These are phyloP conservation scores for Fraxinus dipetala DNA, from an alignment of 305 asterid genomes.

Conservation along the genomic window DNA sequence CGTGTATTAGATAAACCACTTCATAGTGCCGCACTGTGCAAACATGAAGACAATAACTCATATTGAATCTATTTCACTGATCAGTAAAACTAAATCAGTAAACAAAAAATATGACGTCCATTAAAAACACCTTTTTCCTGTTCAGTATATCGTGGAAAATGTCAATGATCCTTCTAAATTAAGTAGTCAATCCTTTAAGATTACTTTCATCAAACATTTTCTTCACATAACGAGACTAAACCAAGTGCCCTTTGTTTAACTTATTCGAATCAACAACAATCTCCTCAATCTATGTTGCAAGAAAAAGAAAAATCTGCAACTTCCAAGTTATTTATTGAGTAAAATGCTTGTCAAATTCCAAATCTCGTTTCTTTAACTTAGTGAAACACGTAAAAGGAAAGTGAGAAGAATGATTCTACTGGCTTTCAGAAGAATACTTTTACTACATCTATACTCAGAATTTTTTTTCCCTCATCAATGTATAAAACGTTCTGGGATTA, in stretches of 20 bases:
- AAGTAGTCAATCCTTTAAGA: background rate
- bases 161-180: background rate
- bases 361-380: background rate
- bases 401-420: background rate
- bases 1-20: conserved; percentile 87
- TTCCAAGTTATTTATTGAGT: background rate
- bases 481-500: background rate
- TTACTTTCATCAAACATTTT: background rate
- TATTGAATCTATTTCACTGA: conserved; percentile 1
- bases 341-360: background rate
- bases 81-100: background rate
- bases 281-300: background rate
- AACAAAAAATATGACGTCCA: background rate
- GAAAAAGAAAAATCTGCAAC: background rate
- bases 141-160: background rate
- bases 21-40: conserved; percentile 89
- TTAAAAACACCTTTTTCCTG: background rate
- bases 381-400: background rate
- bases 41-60: conserved; percentile 13
- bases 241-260: background rate
- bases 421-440: background rate
- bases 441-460: background rate
- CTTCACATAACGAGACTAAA: background rate
- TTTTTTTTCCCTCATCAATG: background rate
- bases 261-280: background rate